Base-by-base conservation (phyloP, 352 stramenopile genomes). In the Phytopythium montanum region DNA sequence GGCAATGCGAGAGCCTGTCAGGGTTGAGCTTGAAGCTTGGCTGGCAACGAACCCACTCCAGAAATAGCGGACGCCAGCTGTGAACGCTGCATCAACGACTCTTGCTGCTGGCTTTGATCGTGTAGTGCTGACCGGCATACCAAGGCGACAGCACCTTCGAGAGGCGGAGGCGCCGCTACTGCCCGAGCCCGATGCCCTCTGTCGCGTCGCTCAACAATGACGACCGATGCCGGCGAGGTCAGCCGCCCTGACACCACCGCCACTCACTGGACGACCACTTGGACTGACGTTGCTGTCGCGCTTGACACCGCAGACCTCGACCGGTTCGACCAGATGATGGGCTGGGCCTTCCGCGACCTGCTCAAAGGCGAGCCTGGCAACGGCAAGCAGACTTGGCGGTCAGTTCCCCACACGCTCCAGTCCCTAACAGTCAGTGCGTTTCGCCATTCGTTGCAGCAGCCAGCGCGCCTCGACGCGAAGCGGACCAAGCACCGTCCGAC, bases 251-350 rank as follows among this genome's bases (percentile, higher is more conserved):
- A n/a, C n/a, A n/a, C n/a, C n/a, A n/a, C n/a, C n/a, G n/a, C n/a
- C n/a, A n/a, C n/a, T n/a, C n/a, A n/a, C n/a, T n/a, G n/a, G n/a
- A n/a, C n/a, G n/a, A n/a, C n/a, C n/a, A n/a, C n/a, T n/a, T n/a
- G n/a, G n/a, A 41, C 9, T 55, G 26, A 39, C 28, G 28, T 6
- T 14, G 29, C 8, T 55, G 14, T 38, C 7, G 2, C 39, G 7
- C 21, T 6, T 21, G 16, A n/a, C 8, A 28, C 33, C 13, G 50
- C 19, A 87, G 81, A 91, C 13, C 63, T 91, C 14, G 69, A 76
- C 28, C 73, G 56, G 28, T 91, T 91, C 54, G 79, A 72, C 9
- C 60, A 85, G 9, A 48, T 60, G 38, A 88, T 88, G 79, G 81
- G 81, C 29, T 91, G 76, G 79, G 66, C 64, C 1, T 85, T 89